A percentile compares a stretch with the other conserved stretches of the same genome.
Conservation (phyloP, 108 stramenopile species). For the Cyclotella cryptica region DNA sequence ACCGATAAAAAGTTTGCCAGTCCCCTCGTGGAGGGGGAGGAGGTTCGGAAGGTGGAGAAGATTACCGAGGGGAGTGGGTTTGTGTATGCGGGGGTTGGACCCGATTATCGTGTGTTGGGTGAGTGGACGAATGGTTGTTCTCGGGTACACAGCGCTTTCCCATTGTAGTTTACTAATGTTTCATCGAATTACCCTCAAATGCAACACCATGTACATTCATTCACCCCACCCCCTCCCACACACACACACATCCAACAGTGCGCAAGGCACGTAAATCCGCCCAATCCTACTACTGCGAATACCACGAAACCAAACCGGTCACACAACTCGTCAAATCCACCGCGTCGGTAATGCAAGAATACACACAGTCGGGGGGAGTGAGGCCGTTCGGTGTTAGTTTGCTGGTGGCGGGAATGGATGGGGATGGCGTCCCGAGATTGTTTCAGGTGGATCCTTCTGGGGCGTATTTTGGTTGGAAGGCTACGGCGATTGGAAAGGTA, state of each 20-base stretch:
- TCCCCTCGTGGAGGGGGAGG: constrained; percentile 86
- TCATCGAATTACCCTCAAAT: too few species aligned
- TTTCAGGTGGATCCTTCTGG: constrained; percentile 99
- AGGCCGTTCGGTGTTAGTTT: constrained; percentile 97
- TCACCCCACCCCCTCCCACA: too few species aligned
- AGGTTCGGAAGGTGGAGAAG: constrained; percentile 91
- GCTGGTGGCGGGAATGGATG: constrained; percentile 96
- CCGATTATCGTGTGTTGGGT: constrained; percentile 98
- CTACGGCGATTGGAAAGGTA: constrained; percentile 97
- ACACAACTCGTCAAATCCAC: constrained; percentile 92
- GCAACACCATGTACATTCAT: neutral
- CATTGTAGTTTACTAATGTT: too few species aligned
- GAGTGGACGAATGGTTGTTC: constrained; percentile 22
- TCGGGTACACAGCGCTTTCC: neutral
- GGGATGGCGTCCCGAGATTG: constrained; percentile 91
- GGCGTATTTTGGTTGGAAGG: constrained; percentile 99
- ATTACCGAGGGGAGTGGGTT: constrained; percentile 92
- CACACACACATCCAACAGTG: constrained; percentile 71
- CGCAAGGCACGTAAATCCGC: constrained; percentile 95
- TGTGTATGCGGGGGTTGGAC: constrained; percentile 98
- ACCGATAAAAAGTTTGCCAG: constrained; percentile 97
- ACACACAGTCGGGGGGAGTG: constrained; percentile 96
- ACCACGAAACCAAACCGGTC: constrained; percentile 92
- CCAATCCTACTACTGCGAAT: constrained; percentile 91
- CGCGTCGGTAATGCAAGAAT: constrained; percentile 99